These are phyloP conservation scores for Bonia amplexicaulis DNA, from an alignment of 176 grass and related monocot species.

Conservation along the genomic window DNA sequence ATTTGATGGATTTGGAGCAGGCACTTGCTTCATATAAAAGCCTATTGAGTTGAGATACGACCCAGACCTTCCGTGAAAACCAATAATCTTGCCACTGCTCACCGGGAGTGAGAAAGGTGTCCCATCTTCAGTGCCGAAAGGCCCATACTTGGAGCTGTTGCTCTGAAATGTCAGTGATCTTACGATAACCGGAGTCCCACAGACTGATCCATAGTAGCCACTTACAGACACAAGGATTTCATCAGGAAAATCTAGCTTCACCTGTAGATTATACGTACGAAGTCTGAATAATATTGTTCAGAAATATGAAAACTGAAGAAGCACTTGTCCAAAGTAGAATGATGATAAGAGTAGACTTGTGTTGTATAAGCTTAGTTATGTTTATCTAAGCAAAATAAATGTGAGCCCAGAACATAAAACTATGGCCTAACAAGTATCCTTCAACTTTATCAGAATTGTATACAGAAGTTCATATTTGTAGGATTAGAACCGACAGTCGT, in stretches of 20 bases:
- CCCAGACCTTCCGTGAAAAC: constrained; percentile 64
- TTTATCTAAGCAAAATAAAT: not conserved
- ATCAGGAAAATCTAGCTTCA: constrained; percentile 57
- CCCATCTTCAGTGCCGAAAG: constrained; percentile 58
- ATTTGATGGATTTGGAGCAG: constrained; percentile 38
- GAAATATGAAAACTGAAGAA: not conserved
- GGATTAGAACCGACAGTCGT: not conserved
- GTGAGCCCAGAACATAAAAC: not conserved
- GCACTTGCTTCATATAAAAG: constrained; percentile 59
- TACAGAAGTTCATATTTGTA: not conserved
- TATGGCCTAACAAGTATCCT: not conserved
- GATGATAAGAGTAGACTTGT: not conserved
- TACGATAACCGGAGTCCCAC: constrained; percentile 55
- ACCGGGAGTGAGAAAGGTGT: constrained; percentile 60
- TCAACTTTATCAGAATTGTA: not conserved
- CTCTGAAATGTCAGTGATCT: constrained; percentile 68
- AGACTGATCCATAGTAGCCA: constrained; percentile 60
- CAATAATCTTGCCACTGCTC: constrained; percentile 48
- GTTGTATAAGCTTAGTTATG: not conserved
- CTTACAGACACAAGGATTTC: constrained; percentile 52
- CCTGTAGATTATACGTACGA: constrained; percentile 18
- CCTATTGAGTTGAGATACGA: constrained; percentile 63
- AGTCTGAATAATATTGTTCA: not conserved
- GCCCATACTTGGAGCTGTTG: constrained; percentile 57
- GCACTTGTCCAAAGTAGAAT: not conserved